Conservation (phyloP, 176 grass and related monocot genomes). For the Oropetium thomaeum region DNA sequence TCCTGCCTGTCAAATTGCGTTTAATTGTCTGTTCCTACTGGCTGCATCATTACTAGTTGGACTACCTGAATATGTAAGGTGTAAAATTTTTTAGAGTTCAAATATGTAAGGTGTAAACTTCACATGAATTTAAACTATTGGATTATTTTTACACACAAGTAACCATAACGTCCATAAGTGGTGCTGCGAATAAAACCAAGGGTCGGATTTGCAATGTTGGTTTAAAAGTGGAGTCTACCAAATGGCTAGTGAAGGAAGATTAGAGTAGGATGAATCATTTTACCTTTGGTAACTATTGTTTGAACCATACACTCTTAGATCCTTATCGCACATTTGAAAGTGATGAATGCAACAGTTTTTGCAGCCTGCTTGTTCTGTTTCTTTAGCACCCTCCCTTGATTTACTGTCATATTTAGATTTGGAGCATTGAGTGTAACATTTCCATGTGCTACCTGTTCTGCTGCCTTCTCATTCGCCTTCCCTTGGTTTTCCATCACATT, state of each 20-base stretch:
- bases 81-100: no score
- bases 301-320: background rate
- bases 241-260: background rate
- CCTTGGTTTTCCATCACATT: background rate
- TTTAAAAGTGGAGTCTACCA: background rate
- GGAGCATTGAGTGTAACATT: background rate
- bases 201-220: background rate
- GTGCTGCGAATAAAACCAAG: background rate
- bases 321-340: background rate
- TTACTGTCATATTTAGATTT: background rate
- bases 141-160: background rate
- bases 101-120: background rate
- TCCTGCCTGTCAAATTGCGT: background rate
- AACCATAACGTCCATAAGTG: background rate
- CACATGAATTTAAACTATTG: background rate
- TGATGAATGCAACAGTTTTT: background rate
- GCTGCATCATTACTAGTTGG: slow-evolving; percentile 10
- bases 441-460: background rate
- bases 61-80: background rate
- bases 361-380: background rate
- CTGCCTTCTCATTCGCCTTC: background rate
- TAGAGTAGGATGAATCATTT: background rate
- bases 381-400: background rate
- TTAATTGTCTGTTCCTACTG: background rate
- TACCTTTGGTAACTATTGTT: background rate